A percentile compares a stretch with the other conserved stretches of the same genome.
Evolutionary conservation across 1,139 yeast genomes (phyloP).

Genomic region (Pichia sorboxylosa): DNA sequence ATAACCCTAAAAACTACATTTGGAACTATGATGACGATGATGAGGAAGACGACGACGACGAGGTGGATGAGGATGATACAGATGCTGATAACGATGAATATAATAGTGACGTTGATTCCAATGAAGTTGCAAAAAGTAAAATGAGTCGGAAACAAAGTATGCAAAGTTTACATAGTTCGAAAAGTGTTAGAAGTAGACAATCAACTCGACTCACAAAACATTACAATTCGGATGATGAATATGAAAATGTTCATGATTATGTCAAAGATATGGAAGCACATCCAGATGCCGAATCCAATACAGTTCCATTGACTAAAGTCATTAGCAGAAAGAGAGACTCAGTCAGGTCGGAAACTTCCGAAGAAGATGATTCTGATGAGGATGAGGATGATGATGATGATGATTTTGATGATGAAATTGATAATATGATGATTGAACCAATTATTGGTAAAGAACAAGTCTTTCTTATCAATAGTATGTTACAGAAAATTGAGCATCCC

Average conservation of each 20-base stretch:
- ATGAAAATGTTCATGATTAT: constrained; percentile 23
- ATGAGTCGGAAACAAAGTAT: constrained; percentile 6
- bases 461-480: constrained; percentile 36
- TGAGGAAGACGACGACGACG: constrained; percentile 23
- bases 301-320: background rate
- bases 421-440: constrained; percentile 30
- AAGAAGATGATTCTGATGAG: constrained; percentile 20
- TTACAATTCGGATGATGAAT: constrained; percentile 16
- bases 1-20: constrained; percentile 26
- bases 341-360: constrained; percentile 21
- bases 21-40: constrained; percentile 28
- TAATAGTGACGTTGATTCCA: constrained; percentile 17
- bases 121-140: constrained; percentile 7
- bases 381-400: constrained; percentile 23
- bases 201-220: constrained; percentile 6
- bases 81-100: constrained; percentile 16
- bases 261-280: constrained; percentile 7
- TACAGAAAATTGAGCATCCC: constrained; percentile 29
- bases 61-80: constrained; percentile 15
- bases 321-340: constrained; percentile 11
- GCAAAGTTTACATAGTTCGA: constrained; percentile 6
- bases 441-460: constrained; percentile 50
- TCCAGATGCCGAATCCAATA: background rate
- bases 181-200: constrained; percentile 7
- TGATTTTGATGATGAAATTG: constrained; percentile 26